Evolutionary conservation across 1,139 yeast species (phyloP), one percentile per base, ranked within the genome.

Genomic region (Magnusiomyces sp.): DNA sequence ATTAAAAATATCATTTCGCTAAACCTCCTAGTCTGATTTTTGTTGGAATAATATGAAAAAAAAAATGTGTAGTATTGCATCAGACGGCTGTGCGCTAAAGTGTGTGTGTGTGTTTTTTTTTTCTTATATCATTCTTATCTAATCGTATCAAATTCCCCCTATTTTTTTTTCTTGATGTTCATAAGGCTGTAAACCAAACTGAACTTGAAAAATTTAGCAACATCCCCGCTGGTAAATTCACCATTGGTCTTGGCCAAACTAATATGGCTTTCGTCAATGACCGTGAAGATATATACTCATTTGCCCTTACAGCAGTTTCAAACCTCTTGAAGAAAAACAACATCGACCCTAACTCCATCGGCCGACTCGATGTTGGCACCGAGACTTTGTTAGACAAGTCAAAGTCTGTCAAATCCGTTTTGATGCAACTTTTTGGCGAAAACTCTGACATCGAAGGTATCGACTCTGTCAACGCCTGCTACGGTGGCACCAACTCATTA

Each of bases 181-280:
- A 23, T 23, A 23, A 81, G 76, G 87, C 80, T 58, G 97, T 94
- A 56, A 83, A 79, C 73, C 98, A 94, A 73, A 71, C 81, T 43
- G 97, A 87, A 53, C 75, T 94, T 59, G 99, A 94, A 71, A 73
- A 77, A 61, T 81, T 71, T 63, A 95, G 89, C 66, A 85, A 84
- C 51, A 90, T 92, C 58, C 81, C 97, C 29, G 75, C 86, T 53
- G 99, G 99, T 53, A 94, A 94, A 70, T 92, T 89, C 77, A 94
- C 99, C 67, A 90, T 94, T 68, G 99, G 99, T 47, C 78, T 94
- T 55, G 98, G 98, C 57, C 98, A 92, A 74, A 92, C 97, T 63
- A 89, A 89, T 71, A 94, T 94, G 98, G 80, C 95, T 27, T 92
- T 88, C 63, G 97, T 92, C 59, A 86, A 90, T 66, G 99, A 92